phyloP scores from a whole-genome alignment of 2,329 filamentous ascomycete species.

The Ophiosphaerella narmari region DNA sequence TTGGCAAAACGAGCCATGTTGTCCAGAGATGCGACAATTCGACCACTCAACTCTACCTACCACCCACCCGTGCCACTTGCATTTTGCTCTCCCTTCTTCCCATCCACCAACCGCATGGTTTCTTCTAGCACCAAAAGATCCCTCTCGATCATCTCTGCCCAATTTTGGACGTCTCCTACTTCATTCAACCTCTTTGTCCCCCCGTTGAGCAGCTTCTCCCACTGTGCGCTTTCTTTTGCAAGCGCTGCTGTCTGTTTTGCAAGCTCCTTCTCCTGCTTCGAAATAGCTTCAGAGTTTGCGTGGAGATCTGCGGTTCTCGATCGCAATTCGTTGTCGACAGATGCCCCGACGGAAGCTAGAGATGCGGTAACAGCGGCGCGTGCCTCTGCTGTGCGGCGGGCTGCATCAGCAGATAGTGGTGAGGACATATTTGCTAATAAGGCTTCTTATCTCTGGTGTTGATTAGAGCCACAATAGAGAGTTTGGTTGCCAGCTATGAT shows the following conservation, averaged over 20 bases:
- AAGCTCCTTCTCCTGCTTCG: conserved; percentile 70
- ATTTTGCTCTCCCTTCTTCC: conserved; percentile 23
- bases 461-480: background rate
- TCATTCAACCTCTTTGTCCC: conserved; percentile 73
- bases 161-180: conserved; percentile 82
- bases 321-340: conserved; percentile 70
- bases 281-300: conserved; percentile 67
- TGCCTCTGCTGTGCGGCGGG: conserved; percentile 52
- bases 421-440: conserved; percentile 29
- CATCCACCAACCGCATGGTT: conserved; percentile 45
- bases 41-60: background rate
- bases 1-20: too few species aligned
- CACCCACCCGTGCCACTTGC: conserved; percentile 39
- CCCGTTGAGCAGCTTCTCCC: conserved; percentile 66
- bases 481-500: conserved; percentile 3
- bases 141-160: conserved; percentile 75
- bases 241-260: conserved; percentile 63
- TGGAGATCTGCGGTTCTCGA: conserved; percentile 72
- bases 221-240: conserved; percentile 66
- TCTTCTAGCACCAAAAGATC: conserved; percentile 49
- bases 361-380: conserved; percentile 57
- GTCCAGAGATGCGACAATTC: too few species aligned
- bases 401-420: conserved; percentile 32
- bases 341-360: conserved; percentile 64
- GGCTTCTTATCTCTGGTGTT: background rate